Base-by-base conservation (phyloP, 2,329 filamentous ascomycete species). In the Lasiodiplodia sp. region DNA sequence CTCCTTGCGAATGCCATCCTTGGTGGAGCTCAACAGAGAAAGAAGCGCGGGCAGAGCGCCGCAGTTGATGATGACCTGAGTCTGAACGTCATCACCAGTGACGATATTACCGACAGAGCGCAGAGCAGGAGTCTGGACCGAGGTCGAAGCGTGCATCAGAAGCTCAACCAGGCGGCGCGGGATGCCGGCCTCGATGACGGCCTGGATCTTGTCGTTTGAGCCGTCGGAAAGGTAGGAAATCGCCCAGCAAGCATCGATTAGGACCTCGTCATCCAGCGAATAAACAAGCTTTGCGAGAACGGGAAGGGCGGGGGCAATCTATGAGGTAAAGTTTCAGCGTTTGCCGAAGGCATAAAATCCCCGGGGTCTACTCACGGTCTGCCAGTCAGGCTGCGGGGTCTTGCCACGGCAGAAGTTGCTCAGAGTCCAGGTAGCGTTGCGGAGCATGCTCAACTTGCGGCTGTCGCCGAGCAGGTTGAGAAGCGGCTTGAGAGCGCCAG, bases 361-460 rank as follows among this genome's bases (percentile, higher is more conserved):
- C 37, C 23, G 56, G 18, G 31, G 52, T 11, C 40, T 53, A 87
- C 93, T 83, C 87, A 97, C 94, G 47, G 93, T 97, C 78, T 90
- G 89, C 96, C 96, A 99, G 80, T 99, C 96, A 57, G 96, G 96
- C 85, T 99, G 96, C 64, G 96, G 96, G 10, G 95, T 97, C 89
- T 99, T 99, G 83, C 96, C 96, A 86, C 96, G 93, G 86, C 96
- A 99, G 85, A 99, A 99, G 87, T 99, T 99, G 88, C 96, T 98
- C 68, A 99, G 86, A 55, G 96, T 99, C 96, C 96, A 99, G 28
- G 96, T 99, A 44, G 96, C 96, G 80, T 99, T 99, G 74, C 96
- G 89, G 65, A 99, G 90, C 96, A 99, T 99, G 87, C 94, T 98
- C 69, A 99, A 86, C 87, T 99, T 99, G 78, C 96, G 94, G 85